A percentile compares a stretch with the other conserved stretches of the same genome.
Evolutionary conservation across 805 yeast species (phyloP).

Genomic region (Metschnikowia gruessii): DNA sequence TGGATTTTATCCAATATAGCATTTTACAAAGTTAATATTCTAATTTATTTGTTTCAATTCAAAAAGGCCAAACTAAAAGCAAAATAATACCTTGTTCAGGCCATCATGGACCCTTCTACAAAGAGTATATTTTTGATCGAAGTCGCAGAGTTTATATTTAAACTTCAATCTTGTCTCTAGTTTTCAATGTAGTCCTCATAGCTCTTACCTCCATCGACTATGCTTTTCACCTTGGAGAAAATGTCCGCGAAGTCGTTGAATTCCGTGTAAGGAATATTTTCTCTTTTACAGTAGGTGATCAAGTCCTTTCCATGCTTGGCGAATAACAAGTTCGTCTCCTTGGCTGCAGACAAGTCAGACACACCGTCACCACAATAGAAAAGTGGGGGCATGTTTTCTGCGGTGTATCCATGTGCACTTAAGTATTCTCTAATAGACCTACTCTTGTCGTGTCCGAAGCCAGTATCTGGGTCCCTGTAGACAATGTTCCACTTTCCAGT

Average conservation of each 20-base stretch:
- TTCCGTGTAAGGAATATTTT: constrained; percentile 79
- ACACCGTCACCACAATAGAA: constrained; percentile 99
- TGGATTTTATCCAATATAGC: not conserved
- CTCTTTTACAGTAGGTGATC: constrained; percentile 76
- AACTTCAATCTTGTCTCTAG: not conserved
- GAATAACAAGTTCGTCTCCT: constrained; percentile 88
- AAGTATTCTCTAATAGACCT: constrained; percentile 61
- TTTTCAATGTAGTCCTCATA: constrained; percentile 21
- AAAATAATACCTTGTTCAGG: too few species aligned
- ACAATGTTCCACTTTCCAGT: constrained; percentile 77
- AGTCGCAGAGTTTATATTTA: not conserved
- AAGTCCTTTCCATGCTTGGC: constrained; percentile 93
- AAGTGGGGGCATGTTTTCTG: constrained; percentile 50
- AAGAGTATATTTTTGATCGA: too few species aligned
- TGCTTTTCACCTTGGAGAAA: constrained; percentile 53
- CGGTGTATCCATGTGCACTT: constrained; percentile 27
- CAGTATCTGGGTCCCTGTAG: constrained; percentile 74
- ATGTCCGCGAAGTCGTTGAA: constrained; percentile 78
- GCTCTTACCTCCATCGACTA: constrained; percentile 36
- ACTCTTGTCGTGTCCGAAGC: constrained; percentile 95
- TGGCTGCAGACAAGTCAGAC: constrained; percentile 90
- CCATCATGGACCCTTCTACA: too few species aligned
- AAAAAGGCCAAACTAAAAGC: not conserved
- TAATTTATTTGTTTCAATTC: constrained; percentile 2
- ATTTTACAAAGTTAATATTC: constrained; percentile 1